Percentiles rank a stretch among this genome's conserved stretches.
Evolutionary conservation across 2,329 filamentous ascomycete species (phyloP).

Genomic region (Beauveria brongniartii): DNA sequence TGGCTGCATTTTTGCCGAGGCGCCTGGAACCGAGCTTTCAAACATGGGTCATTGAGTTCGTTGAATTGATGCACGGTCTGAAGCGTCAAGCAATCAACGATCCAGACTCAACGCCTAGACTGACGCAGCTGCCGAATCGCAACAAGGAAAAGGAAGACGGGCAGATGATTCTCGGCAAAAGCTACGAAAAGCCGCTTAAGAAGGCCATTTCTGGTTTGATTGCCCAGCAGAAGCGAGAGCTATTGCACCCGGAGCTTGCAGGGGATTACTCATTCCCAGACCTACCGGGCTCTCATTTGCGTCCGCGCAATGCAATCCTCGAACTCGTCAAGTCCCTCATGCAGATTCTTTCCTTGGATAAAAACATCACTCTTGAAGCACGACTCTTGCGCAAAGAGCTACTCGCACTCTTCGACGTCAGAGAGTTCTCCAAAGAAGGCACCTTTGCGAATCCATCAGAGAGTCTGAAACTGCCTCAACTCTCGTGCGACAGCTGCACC

Average conservation of each 20-base stretch:
- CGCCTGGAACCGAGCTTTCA: slow-evolving; percentile 79
- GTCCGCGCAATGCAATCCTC: slow-evolving; percentile 59
- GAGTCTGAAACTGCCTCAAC: slow-evolving; percentile 61
- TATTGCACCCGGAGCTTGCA: slow-evolving; percentile 81
- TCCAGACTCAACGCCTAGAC: slow-evolving; percentile 42
- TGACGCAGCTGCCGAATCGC: slow-evolving; percentile 53
- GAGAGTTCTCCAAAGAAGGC: slow-evolving; percentile 86
- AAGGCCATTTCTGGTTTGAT: slow-evolving; percentile 81
- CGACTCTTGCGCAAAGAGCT: slow-evolving; percentile 83
- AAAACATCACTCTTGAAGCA: slow-evolving; percentile 81
- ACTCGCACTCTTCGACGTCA: slow-evolving; percentile 82
- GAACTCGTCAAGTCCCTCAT: slow-evolving; percentile 90
- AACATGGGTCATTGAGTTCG: slow-evolving; percentile 90
- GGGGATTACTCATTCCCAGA: slow-evolving; percentile 79
- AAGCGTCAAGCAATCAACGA: slow-evolving; percentile 59
- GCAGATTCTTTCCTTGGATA: slow-evolving; percentile 86
- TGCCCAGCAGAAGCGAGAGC: slow-evolving; percentile 76
- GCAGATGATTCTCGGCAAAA: slow-evolving; percentile 64
- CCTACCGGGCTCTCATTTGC: slow-evolving; percentile 61
- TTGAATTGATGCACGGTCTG: slow-evolving; percentile 83
- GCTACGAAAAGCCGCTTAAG: slow-evolving; percentile 82
- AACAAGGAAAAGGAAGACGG: slow-evolving; percentile 48
- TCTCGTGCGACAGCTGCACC: slow-evolving; percentile 87
- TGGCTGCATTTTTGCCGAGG: slow-evolving; percentile 76
- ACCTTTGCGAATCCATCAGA: slow-evolving; percentile 79